These are phyloP conservation scores for Fagopyrum homotropicum DNA, from an alignment of 148 eudicot genomes.

Conservation along the genomic window DNA sequence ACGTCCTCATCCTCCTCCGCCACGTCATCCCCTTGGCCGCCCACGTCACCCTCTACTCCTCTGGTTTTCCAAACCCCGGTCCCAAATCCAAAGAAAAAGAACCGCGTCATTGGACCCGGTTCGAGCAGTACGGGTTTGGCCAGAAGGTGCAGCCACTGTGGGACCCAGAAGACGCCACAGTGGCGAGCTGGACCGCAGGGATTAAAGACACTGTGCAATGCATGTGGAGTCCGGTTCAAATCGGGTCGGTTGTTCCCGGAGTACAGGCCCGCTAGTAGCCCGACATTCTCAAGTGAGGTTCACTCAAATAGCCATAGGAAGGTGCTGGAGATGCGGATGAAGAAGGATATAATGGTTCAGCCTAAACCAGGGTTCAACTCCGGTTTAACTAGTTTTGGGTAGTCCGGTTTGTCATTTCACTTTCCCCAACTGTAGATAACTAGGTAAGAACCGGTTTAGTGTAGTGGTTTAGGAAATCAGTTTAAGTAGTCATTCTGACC, in stretches of 20 bases:
- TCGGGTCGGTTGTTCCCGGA: constrained; percentile 5
- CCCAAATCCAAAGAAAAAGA: neutral
- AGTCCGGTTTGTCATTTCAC: neutral
- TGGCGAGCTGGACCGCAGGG: neutral
- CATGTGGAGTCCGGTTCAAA: constrained; percentile 3
- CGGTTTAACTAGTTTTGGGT: neutral
- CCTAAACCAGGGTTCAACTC: neutral
- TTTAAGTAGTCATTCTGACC: neutral
- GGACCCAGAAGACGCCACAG: constrained; percentile 4
- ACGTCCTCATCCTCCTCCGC: neutral
- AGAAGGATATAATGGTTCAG: neutral
- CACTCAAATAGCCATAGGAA: constrained; percentile 6
- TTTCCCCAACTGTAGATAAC: neutral
- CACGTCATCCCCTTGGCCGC: constrained; percentile 7
- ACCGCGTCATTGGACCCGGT: neutral
- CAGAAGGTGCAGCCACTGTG: neutral
- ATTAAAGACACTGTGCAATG: neutral
- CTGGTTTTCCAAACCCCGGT: neutral
- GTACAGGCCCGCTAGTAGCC: constrained; percentile 10
- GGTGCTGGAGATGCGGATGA: constrained; percentile 5
- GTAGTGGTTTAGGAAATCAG: neutral
- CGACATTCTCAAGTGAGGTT: neutral
- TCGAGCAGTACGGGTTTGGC: neutral
- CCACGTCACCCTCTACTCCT: neutral
- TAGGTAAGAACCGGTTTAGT: neutral